Base-by-base conservation (phyloP, 345 rosid species). In the Capsella bursapastoris region DNA sequence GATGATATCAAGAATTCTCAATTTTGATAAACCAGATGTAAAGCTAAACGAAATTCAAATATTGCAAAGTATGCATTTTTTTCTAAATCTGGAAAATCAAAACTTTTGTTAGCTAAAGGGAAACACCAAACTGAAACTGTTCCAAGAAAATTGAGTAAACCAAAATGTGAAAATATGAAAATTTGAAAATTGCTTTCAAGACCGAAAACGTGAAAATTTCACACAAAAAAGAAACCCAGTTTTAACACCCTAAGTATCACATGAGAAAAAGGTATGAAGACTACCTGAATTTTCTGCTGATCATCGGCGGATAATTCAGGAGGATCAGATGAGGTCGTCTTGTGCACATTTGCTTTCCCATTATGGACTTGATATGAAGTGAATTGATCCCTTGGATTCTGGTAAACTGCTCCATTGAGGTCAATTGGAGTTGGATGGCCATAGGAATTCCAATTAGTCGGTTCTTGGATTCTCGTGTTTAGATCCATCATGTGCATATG, bases 261-360 rank as follows among this genome's bases (percentile, higher is more conserved):
- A 57, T 28, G 44, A 59, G 48, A 52, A 32, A 58, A 44, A 50
- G 48, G 7, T 35, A 58, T n/a, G 63, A 32, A 45, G 56, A 6
- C 45, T 82, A 90, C 99, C 99, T 86, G 88, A 57, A 90, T 84
- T 80, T 84, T 92, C 83, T 84, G 85, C 56, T 84, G 63, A 71
- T 92, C 98, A 64, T 89, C 93, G 52, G 78, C 57, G 1, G 93
- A 86, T 50, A 90, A 57, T 76, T 78, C 75, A 78, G 76, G 73
- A 57, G 82, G 73, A 75, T 82, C 90, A 43, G 65, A 62, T 0
- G 84, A 68, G 58, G 47, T 76, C 70, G 57, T 66, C 45, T 74
- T 68, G 53, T 79, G 83, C 70, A 67, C 68, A 72, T 83, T 81
- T 59, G 75, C 72, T 73, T 86, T 85, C 55, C 40, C 47, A 15